Evolutionary conservation across 768 basidiomycete genomes (phyloP).

Genomic region (Grammothele lineata): DNA sequence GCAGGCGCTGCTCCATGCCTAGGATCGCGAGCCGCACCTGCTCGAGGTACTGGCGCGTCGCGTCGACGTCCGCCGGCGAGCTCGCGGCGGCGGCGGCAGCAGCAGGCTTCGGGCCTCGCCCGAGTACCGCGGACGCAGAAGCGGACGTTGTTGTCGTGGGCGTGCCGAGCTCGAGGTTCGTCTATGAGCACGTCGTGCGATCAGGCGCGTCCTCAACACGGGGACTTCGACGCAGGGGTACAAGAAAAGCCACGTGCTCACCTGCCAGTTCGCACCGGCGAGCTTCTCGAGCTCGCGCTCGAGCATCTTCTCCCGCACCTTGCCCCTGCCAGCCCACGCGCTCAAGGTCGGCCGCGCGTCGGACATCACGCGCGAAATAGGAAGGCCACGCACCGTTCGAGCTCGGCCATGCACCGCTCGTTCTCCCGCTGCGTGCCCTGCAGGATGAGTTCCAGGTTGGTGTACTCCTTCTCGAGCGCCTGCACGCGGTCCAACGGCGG

Average conservation of each 20-base stretch:
- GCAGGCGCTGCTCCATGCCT: slow-evolving; percentile 72
- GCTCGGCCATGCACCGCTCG: slow-evolving; percentile 76
- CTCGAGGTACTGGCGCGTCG: slow-evolving; percentile 57
- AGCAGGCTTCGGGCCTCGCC: slow-evolving; percentile 4
- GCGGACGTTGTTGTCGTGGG: slow-evolving; percentile 28
- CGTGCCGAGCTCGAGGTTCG: slow-evolving; percentile 35
- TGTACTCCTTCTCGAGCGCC: slow-evolving; percentile 65
- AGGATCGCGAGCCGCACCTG: slow-evolving; percentile 64
- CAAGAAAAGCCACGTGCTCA: slow-evolving; percentile 29
- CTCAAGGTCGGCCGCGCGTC: too few species aligned
- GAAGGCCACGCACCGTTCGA: slow-evolving; percentile 65
- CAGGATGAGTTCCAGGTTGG: slow-evolving; percentile 69
- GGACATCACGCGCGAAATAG: too few species aligned
- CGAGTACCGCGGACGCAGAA: slow-evolving; percentile 22
- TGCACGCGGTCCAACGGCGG: slow-evolving; percentile 68
- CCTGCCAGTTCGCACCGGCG: slow-evolving; percentile 84
- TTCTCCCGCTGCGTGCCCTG: slow-evolving; percentile 85
- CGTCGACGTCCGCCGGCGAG: slow-evolving; percentile 27
- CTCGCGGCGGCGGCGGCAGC: background rate
- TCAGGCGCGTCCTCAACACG: too few species aligned
- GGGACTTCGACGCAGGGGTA: background rate
- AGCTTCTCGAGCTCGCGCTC: slow-evolving; percentile 68
- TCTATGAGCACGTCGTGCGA: too few species aligned
- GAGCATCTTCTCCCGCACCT: slow-evolving; percentile 69
- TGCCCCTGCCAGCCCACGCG: too few species aligned